These are phyloP conservation scores for Akebia trifoliata DNA, from an alignment of 164 flowering plant genomes.

Conservation along the genomic window DNA sequence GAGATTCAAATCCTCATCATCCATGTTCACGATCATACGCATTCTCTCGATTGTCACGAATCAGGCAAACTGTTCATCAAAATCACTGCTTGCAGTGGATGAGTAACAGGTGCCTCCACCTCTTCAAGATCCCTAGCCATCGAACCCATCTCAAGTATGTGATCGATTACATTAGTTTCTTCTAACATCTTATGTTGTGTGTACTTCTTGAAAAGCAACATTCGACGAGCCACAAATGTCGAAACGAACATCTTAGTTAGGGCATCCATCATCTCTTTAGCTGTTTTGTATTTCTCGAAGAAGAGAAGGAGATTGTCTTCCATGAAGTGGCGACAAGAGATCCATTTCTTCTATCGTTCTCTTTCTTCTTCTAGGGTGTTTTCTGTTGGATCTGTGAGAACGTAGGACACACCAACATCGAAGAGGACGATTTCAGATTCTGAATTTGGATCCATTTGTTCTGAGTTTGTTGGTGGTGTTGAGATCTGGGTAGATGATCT, in stretches of 20 bases:
- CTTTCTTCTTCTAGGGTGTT: not conserved
- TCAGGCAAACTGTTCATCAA: too few species aligned
- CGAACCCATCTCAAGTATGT: too few species aligned
- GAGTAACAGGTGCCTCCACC: too few species aligned
- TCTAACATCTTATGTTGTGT: conserved; percentile 9
- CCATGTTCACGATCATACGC: too few species aligned
- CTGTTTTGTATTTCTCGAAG: conserved; percentile 1
- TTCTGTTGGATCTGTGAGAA: conserved; percentile 14
- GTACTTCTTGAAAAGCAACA: not conserved
- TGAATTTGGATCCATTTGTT: conserved; percentile 3
- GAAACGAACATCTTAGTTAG: not conserved
- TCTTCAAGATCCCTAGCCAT: too few species aligned
- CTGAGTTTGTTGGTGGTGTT: conserved; percentile 8
- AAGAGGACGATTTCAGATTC: conserved; percentile 14
- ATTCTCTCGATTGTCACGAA: too few species aligned
- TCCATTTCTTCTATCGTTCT: conserved; percentile 7
- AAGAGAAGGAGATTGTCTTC: conserved; percentile 5
- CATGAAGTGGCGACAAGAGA: conserved; percentile 7
- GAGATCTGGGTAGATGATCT: conserved; percentile 7
- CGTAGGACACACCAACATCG: conserved; percentile 9
- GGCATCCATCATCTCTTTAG: conserved; percentile 10
- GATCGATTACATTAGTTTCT: not conserved
- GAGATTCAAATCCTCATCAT: too few species aligned
- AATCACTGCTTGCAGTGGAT: too few species aligned
- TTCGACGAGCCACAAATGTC: not conserved